Conservation (phyloP, 1,284 basidiomycete genomes). For the Pseudozyma tsukubaensis region DNA sequence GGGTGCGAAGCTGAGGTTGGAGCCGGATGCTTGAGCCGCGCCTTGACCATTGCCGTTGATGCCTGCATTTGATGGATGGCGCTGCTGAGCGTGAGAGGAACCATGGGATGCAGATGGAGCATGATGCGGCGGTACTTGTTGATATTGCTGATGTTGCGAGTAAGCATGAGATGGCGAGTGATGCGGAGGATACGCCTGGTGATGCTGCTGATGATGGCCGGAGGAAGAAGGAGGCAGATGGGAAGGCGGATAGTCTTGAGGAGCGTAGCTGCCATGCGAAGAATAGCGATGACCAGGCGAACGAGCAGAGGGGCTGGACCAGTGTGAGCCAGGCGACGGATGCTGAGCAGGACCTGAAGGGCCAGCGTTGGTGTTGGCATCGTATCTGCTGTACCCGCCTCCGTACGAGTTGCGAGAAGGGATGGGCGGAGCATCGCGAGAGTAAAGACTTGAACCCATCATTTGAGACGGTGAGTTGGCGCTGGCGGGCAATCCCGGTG, state of each 20-base stretch:
- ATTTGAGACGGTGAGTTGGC: slow-evolving; percentile 29
- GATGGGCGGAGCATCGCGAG: slow-evolving; percentile 29
- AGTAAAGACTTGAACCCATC: slow-evolving; percentile 34
- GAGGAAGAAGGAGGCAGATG: slow-evolving; percentile 21
- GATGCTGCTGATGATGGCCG: slow-evolving; percentile 24
- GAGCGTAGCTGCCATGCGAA: slow-evolving; percentile 28
- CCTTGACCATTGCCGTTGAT: slow-evolving; percentile 4
- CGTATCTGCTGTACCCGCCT: slow-evolving; percentile 30
- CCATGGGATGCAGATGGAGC: slow-evolving; percentile 15
- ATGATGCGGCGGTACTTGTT: slow-evolving; percentile 21
- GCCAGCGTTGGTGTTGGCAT: slow-evolving; percentile 7
- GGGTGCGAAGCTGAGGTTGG: slow-evolving; percentile 28
- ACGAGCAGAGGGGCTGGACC: slow-evolving; percentile 37
- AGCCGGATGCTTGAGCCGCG: slow-evolving; percentile 3
- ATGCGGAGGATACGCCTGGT: slow-evolving; percentile 23
- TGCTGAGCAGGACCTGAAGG: slow-evolving; percentile 22
- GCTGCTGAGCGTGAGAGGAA: slow-evolving; percentile 13
- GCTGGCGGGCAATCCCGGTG: slow-evolving; percentile 33
- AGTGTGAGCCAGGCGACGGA: slow-evolving; percentile 39
- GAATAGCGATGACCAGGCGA: slow-evolving; percentile 36
- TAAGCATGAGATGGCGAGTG: slow-evolving; percentile 32
- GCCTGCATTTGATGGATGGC: slow-evolving; percentile 23
- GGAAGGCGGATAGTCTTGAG: slow-evolving; percentile 30
- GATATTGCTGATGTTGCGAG: slow-evolving; percentile 26
- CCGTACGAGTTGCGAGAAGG: slow-evolving; percentile 29